A percentile compares a stretch with the other conserved stretches of the same genome.
Conservation (phyloP, 805 yeast species). For the Kuraishia ogatae region DNA sequence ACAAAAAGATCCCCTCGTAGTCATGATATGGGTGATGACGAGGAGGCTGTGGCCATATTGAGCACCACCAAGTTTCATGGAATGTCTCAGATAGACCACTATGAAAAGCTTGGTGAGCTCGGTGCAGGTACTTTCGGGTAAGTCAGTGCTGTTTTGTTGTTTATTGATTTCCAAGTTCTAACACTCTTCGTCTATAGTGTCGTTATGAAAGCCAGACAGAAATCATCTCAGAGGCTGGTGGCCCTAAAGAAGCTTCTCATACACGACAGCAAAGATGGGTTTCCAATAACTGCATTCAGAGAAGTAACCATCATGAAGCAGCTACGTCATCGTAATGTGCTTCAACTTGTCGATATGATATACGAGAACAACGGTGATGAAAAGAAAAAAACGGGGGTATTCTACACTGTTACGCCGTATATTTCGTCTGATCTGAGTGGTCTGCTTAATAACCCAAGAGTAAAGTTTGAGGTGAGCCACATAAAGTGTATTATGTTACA, state of each 20-base stretch:
- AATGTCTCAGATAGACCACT: constrained; percentile 23
- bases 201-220: constrained; percentile 68
- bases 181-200: constrained; percentile 37
- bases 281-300: constrained; percentile 91
- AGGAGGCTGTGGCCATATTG: neutral
- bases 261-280: constrained; percentile 69
- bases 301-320: constrained; percentile 79
- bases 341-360: constrained; percentile 75
- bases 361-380: constrained; percentile 32
- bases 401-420: constrained; percentile 87
- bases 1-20: neutral
- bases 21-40: neutral
- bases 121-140: constrained; percentile 83
- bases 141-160: too few species aligned
- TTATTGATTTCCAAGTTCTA: neutral
- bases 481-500: constrained; percentile 81
- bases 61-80: constrained; percentile 9
- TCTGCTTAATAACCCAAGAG: constrained; percentile 68
- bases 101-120: constrained; percentile 31
- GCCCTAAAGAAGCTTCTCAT: constrained; percentile 85
- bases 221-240: constrained; percentile 49
- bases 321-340: constrained; percentile 59
- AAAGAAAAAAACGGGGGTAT: constrained; percentile 25
- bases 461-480: constrained; percentile 51
- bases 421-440: constrained; percentile 93